These are phyloP conservation scores for Trichoderma koningii DNA, from an alignment of 2,329 filamentous ascomycete species.

Conservation along the genomic window DNA sequence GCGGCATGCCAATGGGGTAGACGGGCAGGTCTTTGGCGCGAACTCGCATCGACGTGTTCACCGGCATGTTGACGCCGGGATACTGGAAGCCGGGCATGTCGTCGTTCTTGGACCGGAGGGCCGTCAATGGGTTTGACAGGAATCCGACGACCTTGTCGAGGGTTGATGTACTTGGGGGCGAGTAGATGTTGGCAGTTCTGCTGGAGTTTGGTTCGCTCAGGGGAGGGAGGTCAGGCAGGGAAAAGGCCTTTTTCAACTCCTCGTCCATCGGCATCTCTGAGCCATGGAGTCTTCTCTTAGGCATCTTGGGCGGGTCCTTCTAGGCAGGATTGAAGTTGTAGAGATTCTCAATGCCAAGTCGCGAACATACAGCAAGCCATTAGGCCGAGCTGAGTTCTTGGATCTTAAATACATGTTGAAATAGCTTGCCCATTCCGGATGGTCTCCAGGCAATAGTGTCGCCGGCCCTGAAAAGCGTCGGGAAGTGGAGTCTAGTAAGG, in stretches of 20 bases:
- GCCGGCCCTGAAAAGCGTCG: not conserved
- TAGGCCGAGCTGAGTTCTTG: no score
- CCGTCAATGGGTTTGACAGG: not conserved
- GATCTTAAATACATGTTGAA: no score
- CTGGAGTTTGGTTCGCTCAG: not conserved
- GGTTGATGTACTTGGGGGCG: not conserved
- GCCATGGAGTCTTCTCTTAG: no score
- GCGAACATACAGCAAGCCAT: not conserved
- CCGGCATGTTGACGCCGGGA: conserved; percentile 15
- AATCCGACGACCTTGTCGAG: not conserved
- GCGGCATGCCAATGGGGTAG: conserved; percentile 24
- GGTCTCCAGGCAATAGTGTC: not conserved
- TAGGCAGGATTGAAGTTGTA: conserved; percentile 10
- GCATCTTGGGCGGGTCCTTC: not conserved
- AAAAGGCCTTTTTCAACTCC: not conserved
- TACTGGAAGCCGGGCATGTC: conserved; percentile 20
- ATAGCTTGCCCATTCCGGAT: not conserved
- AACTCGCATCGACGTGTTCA: not conserved
- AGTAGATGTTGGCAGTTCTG: not conserved
- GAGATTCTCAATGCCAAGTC: not conserved
- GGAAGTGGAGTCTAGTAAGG: not conserved
- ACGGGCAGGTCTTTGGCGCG: not conserved
- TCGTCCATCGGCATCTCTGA: not conserved
- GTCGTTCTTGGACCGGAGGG: not conserved
- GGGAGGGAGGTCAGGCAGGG: not conserved